Percentiles rank a stretch among this genome's conserved stretches.
phyloP scores from a whole-genome alignment of 768 basidiomycete species.

The Pulveroboletus sp. region DNA sequence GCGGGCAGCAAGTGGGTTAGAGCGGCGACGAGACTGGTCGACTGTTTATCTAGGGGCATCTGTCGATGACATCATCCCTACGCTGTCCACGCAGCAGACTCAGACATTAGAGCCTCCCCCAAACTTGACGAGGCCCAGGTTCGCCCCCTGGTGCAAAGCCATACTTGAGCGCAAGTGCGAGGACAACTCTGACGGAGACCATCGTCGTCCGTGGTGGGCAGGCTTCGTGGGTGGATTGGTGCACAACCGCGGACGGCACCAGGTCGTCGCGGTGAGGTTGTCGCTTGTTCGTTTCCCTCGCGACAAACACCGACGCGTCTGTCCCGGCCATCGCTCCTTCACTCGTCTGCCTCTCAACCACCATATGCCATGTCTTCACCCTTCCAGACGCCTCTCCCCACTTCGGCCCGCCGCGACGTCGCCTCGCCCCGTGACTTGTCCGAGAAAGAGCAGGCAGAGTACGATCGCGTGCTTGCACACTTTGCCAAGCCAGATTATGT shows the following conservation, averaged over 20 bases:
- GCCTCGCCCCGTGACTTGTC: conserved; percentile 37
- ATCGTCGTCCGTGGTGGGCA: too few relatives aligned
- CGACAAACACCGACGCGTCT: neutral
- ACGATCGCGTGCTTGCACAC: conserved; percentile 52
- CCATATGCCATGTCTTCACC: conserved; percentile 6
- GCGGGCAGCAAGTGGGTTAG: neutral
- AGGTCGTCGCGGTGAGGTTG: too few relatives aligned
- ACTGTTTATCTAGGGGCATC: neutral
- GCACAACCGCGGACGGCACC: too few relatives aligned
- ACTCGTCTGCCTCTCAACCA: neutral
- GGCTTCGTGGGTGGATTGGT: too few relatives aligned
- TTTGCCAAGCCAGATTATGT: conserved; percentile 50
- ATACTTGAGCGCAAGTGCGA: too few relatives aligned
- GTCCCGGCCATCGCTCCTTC: too few relatives aligned
- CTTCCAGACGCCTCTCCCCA: conserved; percentile 20
- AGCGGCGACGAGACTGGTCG: neutral
- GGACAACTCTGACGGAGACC: too few relatives aligned
- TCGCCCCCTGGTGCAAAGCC: too few relatives aligned
- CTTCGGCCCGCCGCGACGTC: conserved; percentile 24
- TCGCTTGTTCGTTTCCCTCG: neutral
- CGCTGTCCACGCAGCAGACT: too few relatives aligned
- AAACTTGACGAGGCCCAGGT: too few relatives aligned
- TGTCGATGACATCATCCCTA: conserved; percentile 2
- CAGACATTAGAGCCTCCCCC: too few relatives aligned
- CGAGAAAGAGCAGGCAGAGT: conserved; percentile 44